Percentiles rank a stretch among this genome's conserved stretches.
These are phyloP conservation scores for Botrytis elliptica DNA, from an alignment of 2,329 filamentous ascomycete species.

Conservation along the genomic window DNA sequence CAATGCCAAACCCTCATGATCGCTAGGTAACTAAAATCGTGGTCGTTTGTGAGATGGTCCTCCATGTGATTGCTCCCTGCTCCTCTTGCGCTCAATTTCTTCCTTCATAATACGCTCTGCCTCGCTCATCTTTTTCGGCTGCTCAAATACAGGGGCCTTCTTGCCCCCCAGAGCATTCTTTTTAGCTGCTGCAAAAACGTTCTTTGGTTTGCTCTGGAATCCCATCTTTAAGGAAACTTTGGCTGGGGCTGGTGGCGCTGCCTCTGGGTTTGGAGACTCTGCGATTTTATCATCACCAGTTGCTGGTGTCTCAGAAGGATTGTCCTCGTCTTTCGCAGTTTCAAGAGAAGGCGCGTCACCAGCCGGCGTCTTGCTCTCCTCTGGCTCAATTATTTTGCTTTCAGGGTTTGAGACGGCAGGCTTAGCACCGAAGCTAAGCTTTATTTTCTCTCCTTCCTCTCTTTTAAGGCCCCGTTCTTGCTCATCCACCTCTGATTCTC, in stretches of 20 bases:
- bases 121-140: slow-evolving; percentile 82
- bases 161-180: slow-evolving; percentile 72
- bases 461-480: slow-evolving; percentile 54
- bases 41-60: slow-evolving; percentile 19
- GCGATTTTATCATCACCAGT: neutral
- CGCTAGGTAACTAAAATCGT: slow-evolving; percentile 14
- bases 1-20: slow-evolving; percentile 14
- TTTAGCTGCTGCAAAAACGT: slow-evolving; percentile 66
- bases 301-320: neutral
- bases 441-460: slow-evolving; percentile 73
- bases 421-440: slow-evolving; percentile 60
- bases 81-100: slow-evolving; percentile 70
- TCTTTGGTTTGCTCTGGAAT: slow-evolving; percentile 67
- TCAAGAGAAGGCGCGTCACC: neutral
- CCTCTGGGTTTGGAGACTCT: neutral
- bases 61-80: slow-evolving; percentile 43
- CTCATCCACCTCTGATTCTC: slow-evolving; percentile 44
- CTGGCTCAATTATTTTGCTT: slow-evolving; percentile 22
- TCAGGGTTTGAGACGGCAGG: slow-evolving; percentile 25
- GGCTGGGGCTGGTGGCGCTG: slow-evolving; percentile 24
- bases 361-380: neutral
- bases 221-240: slow-evolving; percentile 65
- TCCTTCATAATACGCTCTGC: slow-evolving; percentile 87
- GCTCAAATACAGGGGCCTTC: slow-evolving; percentile 57
- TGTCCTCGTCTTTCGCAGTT: neutral